Conservation (phyloP, 768 basidiomycete species). For the Daedaleopsis sinensis region DNA sequence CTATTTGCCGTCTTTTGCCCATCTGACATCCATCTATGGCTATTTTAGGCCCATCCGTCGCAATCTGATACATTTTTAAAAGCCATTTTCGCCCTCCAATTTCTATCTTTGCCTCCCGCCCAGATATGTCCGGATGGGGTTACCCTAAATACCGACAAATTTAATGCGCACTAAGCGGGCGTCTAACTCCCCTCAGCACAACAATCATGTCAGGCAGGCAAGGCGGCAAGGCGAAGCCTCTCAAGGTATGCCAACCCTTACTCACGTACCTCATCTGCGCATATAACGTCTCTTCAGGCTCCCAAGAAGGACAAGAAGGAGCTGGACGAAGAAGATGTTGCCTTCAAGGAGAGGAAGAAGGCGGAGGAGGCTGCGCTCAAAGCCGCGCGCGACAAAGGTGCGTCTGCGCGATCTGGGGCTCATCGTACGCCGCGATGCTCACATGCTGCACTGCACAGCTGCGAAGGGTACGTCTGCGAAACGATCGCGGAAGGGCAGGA, state of each 20-base stretch:
- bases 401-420: conserved; percentile 20
- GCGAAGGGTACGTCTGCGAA: conserved; percentile 47
- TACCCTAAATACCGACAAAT: no score
- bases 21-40: no score
- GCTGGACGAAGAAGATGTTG: conserved; percentile 67
- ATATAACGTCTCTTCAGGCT: conserved; percentile 47
- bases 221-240: conserved; percentile 85
- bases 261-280: neutral
- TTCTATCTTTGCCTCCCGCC: no score
- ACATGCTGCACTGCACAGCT: conserved; percentile 38
- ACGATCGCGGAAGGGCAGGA: neutral
- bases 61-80: no score
- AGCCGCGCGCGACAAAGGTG: conserved; percentile 73
- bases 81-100: no score
- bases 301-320: conserved; percentile 83
- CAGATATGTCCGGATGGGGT: no score
- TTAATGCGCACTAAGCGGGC: no score
- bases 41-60: no score
- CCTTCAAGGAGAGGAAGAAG: conserved; percentile 79
- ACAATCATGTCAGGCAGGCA: conserved; percentile 63
- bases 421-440: no score
- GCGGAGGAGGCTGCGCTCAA: conserved; percentile 74
- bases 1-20: no score
- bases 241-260: conserved; percentile 57
- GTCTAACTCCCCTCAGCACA: neutral